Evolutionary conservation across 2,329 filamentous ascomycete species (phyloP).

Genomic region (Trichoderma endophyticum): DNA sequence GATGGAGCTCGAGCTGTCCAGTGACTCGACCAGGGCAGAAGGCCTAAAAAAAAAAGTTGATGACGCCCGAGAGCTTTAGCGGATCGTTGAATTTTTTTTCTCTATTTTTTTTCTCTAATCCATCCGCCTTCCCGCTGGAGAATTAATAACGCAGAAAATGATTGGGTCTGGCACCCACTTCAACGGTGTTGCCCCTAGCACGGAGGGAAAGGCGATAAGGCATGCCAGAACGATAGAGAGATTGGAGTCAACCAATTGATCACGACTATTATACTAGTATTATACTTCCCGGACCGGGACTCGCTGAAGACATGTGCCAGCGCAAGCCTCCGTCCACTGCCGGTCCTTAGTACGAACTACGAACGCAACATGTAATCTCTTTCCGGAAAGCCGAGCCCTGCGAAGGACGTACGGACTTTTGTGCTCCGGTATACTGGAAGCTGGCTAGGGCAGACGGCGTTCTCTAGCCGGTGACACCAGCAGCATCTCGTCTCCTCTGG

Average conservation of each 20-base stretch:
- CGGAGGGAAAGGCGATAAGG: constrained; percentile 10
- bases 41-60: constrained; percentile 16
- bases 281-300: neutral
- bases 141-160: constrained; percentile 21
- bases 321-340: neutral
- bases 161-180: constrained; percentile 17
- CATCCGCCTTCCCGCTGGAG: constrained; percentile 13
- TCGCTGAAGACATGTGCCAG: constrained; percentile 1
- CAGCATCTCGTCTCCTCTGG: neutral
- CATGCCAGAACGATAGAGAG: neutral
- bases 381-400: constrained; percentile 5
- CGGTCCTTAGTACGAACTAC: neutral
- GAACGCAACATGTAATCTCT: neutral
- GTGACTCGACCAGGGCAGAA: constrained; percentile 13
- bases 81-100: constrained; percentile 5
- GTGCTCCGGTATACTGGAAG: neutral
- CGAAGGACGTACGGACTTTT: neutral
- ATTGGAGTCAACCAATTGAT: neutral
- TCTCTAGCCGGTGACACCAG: neutral
- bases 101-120: neutral
- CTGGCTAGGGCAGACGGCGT: neutral
- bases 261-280: neutral
- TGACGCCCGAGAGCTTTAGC: constrained; percentile 15
- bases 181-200: constrained; percentile 1
- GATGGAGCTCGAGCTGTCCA: constrained; percentile 11